Evolutionary conservation across 2,329 filamentous ascomycete genomes (phyloP).

Genomic region (Penicillium sumatraense): DNA sequence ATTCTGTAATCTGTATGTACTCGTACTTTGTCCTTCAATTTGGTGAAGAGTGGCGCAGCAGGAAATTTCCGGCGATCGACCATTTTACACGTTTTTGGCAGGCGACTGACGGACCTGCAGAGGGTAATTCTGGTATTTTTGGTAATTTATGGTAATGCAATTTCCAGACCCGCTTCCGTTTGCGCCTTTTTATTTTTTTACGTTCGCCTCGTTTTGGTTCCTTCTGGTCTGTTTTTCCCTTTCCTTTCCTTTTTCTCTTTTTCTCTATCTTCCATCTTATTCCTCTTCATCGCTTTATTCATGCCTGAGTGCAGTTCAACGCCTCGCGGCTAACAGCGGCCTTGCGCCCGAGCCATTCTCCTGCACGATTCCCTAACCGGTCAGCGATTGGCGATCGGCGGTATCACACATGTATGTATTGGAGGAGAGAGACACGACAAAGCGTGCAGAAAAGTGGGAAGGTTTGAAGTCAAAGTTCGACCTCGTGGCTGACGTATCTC

Average conservation of each 20-base stretch:
- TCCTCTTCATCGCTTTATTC: background rate
- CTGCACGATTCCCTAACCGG: constrained; percentile 19
- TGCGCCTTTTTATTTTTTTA: constrained; percentile 20
- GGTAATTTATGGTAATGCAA: constrained; percentile 18
- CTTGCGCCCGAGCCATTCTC: constrained; percentile 14
- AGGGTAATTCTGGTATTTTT: background rate
- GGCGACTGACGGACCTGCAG: background rate
- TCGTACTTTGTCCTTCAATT: too few relatives aligned
- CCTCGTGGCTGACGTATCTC: constrained; percentile 1
- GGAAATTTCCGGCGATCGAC: constrained; percentile 9
- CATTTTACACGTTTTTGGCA: constrained; percentile 25
- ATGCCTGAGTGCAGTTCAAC: constrained; percentile 20
- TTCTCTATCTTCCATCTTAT: background rate
- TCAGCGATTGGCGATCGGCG: constrained; percentile 27
- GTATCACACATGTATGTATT: constrained; percentile 25
- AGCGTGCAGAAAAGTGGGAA: background rate
- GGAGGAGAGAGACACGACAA: background rate
- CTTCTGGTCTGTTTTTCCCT: background rate
- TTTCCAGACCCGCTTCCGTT: constrained; percentile 14
- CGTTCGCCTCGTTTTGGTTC: background rate
- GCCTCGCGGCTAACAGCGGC: constrained; percentile 25
- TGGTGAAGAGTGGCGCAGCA: background rate
- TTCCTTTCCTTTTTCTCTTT: background rate
- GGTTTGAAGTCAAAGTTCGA: background rate
- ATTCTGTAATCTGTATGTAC: too few relatives aligned